Evolutionary conservation across 176 grass and related monocot genomes (phyloP), one percentile per base, ranked within the genome.

Genomic region (Luzula sylvatica): DNA sequence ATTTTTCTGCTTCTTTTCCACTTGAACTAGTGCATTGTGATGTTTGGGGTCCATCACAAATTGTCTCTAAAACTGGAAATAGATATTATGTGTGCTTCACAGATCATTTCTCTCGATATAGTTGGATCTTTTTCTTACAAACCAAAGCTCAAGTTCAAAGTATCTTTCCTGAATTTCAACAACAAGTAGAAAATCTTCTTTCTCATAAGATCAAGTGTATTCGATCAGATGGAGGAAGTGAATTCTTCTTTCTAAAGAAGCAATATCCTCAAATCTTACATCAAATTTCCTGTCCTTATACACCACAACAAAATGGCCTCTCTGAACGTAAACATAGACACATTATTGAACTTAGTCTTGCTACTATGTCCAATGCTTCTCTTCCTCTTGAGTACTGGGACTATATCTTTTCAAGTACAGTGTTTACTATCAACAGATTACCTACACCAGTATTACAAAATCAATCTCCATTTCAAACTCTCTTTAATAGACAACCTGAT

Each of bases 261-360:
- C 15, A 4, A 4, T 16, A 44, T 23, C 46, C 23, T 64, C 22
- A 6, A 5, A 64, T 47, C n/a, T 46, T 9, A 4, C 18, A 64
- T 2, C 14, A 46, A 21, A 47, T 44, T 2, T 27, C 39, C 9
- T 49, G 41, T 47, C 21, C 29, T 4, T 13, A 16, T 13, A 15
- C 58, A 44, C 18, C 9, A 11, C 25, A 50, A 35, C 23, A 66
- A 49, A 66, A 66, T 64, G 41, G 30, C n/a, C 8, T 23, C 11
- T 28, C 20, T 26, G 55, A 60, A 26, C 3, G 40, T 8, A 46
- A 48, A 7, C 9, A 46, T 64, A 40, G 29, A 25, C 58, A 64
- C 26, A 64, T 47, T 23, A 11, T 46, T 15, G 58, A 64, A 64
- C 15, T 25, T 4, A 3, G 18, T 15, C 16, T 64, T 13, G 16